Evolutionary conservation across 495 filamentous ascomycete species (phyloP), one percentile per base, ranked within the genome.

Genomic region (Podospora tetraspora): DNA sequence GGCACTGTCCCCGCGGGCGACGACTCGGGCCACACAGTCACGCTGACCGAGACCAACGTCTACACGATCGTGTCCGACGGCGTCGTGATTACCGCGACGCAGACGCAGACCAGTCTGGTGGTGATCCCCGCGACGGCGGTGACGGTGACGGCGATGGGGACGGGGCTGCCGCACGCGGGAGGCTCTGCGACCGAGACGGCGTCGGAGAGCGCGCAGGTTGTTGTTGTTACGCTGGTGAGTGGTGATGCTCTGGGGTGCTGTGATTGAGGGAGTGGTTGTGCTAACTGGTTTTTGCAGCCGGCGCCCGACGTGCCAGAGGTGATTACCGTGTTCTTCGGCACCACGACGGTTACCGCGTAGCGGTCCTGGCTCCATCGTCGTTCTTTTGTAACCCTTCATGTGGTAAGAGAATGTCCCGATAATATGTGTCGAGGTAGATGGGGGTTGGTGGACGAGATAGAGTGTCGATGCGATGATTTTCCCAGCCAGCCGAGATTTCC

Each of bases 81-180:
- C 43, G 43, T 23, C 9, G 63, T 32, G 19, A 29, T 22, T 13
- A 65, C 43, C 3, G 43, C 8, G 19, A 52, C 43, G 59, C 59
- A 60, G 22, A 66, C 62, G 37, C 22, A 22, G 22, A 66, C 65
- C 34, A 66, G 65, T 13, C 6, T 66, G 57, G 65, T 66, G 27
- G 58, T 66, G n/a, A 66, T 66, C 43, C 65, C 65, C 13, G 58
- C 29, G 12, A 61, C 65, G 29, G 65, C 61, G 21, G 58, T 23
- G 12, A 61, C 65, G 29, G 65, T 66, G 10, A 52, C 64, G 23
- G 57, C 7, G 29, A 66, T 24, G 24, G 24, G 24, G 43, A 24
- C 16, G 1, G 25, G 60, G 60, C 27, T n/a, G 29, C 24, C 24
- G 12, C 60, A 27, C 3, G 7, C 61, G 21, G 60, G 25, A 21